These are phyloP conservation scores for Gynochthodes officinalis DNA, from an alignment of 257 asterid genomes.

Conservation along the genomic window DNA sequence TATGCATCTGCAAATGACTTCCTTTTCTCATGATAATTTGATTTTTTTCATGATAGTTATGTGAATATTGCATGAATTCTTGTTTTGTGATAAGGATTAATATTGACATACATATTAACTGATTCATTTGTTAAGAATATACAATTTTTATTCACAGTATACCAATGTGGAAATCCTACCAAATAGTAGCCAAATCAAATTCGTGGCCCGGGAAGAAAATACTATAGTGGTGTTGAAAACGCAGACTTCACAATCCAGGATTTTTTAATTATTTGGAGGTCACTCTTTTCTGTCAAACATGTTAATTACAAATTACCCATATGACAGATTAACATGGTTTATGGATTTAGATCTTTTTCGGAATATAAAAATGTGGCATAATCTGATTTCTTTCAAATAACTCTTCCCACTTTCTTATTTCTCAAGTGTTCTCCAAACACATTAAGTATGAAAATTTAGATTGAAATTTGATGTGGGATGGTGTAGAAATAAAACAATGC, in stretches of 20 bases:
- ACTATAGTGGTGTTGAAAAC: neutral
- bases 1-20: constrained; percentile 31
- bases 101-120: too few relatives aligned
- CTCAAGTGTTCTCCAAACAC: neutral
- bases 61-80: neutral
- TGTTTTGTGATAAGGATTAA: neutral
- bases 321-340: neutral
- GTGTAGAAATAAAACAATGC: neutral
- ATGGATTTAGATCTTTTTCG: neutral
- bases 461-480: neutral
- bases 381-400: neutral
- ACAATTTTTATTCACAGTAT: neutral
- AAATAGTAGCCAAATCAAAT: neutral
- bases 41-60: neutral
- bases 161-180: neutral
- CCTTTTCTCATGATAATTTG: neutral
- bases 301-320: neutral
- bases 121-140: neutral
- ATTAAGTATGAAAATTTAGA: neutral
- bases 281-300: neutral
- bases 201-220: neutral
- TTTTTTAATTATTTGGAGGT: neutral
- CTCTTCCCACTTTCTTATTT: neutral
- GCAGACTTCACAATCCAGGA: neutral
- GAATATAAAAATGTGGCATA: neutral